Conservation (phyloP, 23 red algal species). For the Agarophyton chilense region DNA sequence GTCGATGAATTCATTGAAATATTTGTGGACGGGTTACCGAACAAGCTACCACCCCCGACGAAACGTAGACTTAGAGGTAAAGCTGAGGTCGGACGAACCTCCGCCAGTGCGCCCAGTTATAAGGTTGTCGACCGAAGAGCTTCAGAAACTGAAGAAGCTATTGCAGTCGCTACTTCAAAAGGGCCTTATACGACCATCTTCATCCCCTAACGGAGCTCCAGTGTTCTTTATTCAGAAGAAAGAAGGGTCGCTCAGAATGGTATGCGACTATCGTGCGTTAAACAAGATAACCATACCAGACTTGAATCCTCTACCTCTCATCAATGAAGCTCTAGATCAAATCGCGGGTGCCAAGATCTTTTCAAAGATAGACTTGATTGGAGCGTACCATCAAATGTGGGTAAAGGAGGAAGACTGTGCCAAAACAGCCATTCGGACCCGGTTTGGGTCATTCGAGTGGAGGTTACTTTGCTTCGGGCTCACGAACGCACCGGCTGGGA, state of each 20-base stretch:
- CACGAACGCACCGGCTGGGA: slow-evolving; percentile 1
- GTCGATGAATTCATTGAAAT: neutral
- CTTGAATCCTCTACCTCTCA: neutral
- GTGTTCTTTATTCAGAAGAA: slow-evolving; percentile 28
- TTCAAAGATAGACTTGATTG: slow-evolving; percentile 32
- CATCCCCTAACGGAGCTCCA: slow-evolving; percentile 20
- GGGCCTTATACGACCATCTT: neutral
- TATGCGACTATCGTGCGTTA: slow-evolving; percentile 6
- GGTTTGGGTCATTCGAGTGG: slow-evolving; percentile 22
- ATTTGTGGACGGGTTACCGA: neutral
- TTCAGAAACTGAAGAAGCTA: neutral
- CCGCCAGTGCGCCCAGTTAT: slow-evolving; percentile 29
- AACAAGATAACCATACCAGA: slow-evolving; percentile 24
- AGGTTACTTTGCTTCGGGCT: neutral
- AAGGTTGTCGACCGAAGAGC: neutral
- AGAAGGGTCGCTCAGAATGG: neutral
- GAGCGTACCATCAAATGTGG: neutral
- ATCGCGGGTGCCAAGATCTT: slow-evolving; percentile 10
- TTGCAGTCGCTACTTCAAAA: neutral
- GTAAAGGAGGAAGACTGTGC: neutral
- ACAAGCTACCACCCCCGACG: neutral
- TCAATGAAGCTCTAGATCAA: neutral
- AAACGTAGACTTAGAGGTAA: slow-evolving; percentile 16
- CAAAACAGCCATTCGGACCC: slow-evolving; percentile 35
- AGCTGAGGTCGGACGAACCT: neutral